phyloP scores from a whole-genome alignment of 106 monocot species.

The Phalaenopsis equestris region DNA sequence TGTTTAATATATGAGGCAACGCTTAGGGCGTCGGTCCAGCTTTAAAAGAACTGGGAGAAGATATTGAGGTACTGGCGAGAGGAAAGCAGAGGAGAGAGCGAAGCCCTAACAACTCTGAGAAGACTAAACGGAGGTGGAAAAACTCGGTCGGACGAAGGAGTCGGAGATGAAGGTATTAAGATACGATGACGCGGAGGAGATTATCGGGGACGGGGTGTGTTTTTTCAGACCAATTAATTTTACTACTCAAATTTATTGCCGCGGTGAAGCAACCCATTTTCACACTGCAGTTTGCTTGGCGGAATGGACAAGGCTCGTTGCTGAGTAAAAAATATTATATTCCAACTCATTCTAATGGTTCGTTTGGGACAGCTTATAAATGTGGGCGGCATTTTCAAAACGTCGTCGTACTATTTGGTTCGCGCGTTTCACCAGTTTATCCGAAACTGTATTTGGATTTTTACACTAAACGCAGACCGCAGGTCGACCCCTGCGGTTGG shows the following conservation, averaged over 20 bases:
- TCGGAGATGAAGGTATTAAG: not conserved
- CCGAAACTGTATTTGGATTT: too few species aligned
- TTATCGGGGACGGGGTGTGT: not conserved
- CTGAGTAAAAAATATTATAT: too few species aligned
- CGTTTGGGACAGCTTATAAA: too few species aligned
- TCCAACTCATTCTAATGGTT: too few species aligned
- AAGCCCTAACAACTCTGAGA: not conserved
- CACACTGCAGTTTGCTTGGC: too few species aligned
- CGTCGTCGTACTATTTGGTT: too few species aligned
- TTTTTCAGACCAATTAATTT: not conserved
- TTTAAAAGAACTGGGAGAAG: not conserved
- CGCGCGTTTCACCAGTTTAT: too few species aligned
- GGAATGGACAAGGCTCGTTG: too few species aligned
- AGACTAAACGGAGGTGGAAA: not conserved
- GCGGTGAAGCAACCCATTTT: not conserved
- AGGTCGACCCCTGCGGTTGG: too few species aligned
- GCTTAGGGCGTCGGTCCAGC: not conserved
- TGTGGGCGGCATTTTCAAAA: too few species aligned
- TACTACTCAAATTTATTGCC: not conserved
- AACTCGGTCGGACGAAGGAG: not conserved
- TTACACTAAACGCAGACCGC: too few species aligned
- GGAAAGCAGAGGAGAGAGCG: not conserved
- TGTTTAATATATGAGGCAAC: not conserved
- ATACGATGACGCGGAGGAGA: not conserved
- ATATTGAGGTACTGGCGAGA: not conserved